Evolutionary conservation across 1,284 basidiomycete species (phyloP), one percentile per base, ranked within the genome.

Genomic region (Trichosporon coremiiforme): DNA sequence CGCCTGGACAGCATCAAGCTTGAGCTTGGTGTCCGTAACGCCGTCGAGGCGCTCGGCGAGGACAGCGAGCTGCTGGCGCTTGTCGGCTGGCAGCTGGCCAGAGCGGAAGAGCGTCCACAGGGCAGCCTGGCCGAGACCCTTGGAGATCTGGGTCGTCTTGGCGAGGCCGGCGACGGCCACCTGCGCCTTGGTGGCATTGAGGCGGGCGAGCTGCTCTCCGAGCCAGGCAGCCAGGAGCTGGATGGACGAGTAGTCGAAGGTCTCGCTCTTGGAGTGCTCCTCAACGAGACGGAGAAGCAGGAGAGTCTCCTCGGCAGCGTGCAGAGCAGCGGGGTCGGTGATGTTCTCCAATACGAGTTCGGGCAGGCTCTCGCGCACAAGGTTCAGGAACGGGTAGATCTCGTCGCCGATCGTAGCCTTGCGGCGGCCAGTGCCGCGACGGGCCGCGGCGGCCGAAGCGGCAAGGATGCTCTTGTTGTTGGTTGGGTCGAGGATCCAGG

Each of bases 241-340:
- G 12, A 85, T 78, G 0, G 85, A 80, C 10, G 85, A 85, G 72
- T 84, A 85, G 72, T 85, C 84, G 72, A 85, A 83, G 0, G 76
- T 74, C 8, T 74, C 65, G 0, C 63, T 57, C 31, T 72, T 72
- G 36, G 76, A 77, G 68, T 80, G 77, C 10, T 76, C 71, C 73
- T 83, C 81, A 50, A 85, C 74, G 20, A 80, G 68, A 6, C 35
- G 38, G 29, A 71, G 66, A 5, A 73, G 66, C 31, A 71, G 50
- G n/a, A 57, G 36, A 0, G 62, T 64, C 0, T 22, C 45, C 66
- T 73, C 72, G 4, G 68, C 66, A 1, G 70, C 65, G 6, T 41
- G 47, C 1, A 73, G 22, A 4, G 66, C 22, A 1, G 13, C 22
- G 0, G 36, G 25, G 35, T 65, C 53, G 0, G 31, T 29, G 8